Evolutionary conservation across 2,329 filamentous ascomycete genomes (phyloP).

Genomic region (Geosmithia flava): DNA sequence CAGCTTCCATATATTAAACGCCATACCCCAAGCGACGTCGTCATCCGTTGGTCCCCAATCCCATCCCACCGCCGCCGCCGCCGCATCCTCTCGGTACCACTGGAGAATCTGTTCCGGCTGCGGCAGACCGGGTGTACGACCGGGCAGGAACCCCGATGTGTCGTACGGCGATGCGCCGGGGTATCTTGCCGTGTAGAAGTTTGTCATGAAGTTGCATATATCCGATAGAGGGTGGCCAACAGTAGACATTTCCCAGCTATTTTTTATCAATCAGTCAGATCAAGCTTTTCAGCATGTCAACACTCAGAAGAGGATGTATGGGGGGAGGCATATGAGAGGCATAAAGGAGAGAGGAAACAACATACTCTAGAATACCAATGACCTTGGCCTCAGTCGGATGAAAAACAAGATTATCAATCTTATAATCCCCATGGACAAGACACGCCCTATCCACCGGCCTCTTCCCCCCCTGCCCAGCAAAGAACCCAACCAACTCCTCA

Average conservation of each 20-base stretch:
- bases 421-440: constrained; percentile 91
- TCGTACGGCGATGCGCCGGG: constrained; percentile 11
- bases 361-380: constrained; percentile 80
- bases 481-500: constrained; percentile 67
- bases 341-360: no score
- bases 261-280: background rate
- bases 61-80: constrained; percentile 58
- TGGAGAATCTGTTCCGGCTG: constrained; percentile 24
- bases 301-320: background rate
- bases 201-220: constrained; percentile 59
- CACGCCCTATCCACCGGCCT: constrained; percentile 70
- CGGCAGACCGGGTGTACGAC: constrained; percentile 51
- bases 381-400: constrained; percentile 79
- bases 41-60: constrained; percentile 47
- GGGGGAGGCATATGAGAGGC: no score
- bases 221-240: constrained; percentile 94
- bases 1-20: constrained; percentile 49
- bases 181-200: constrained; percentile 22
- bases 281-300: background rate
- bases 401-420: constrained; percentile 85
- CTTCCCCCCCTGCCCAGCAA: constrained; percentile 45
- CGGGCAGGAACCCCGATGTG: constrained; percentile 44
- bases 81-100: constrained; percentile 27
- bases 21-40: constrained; percentile 46
- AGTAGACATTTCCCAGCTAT: constrained; percentile 92